Evolutionary conservation across 768 basidiomycete species (phyloP), one percentile per base, ranked within the genome.

Genomic region (Fibroporia radiculosa): DNA sequence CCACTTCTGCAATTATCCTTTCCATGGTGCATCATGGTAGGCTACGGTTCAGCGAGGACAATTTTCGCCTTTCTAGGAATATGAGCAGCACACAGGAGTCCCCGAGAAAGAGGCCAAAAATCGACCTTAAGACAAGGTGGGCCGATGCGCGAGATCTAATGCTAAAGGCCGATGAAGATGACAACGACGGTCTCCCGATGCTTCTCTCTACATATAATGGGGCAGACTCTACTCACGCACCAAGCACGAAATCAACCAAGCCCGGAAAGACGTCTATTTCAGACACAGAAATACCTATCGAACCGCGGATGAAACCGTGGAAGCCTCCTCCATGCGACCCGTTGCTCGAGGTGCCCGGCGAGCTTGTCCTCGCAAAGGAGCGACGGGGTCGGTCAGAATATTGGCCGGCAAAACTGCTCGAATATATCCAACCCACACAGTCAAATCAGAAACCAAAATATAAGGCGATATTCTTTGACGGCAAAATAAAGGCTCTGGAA

Each of bases 351-450:
- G 75, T 86, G 28, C 84, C 83, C 2, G 86, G 83, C 2, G 85
- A 88, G 57, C 60, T 79, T 1, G 64, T 87, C 2, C 66, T 87
- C 11, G 80, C 80, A 5, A 58, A 66, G 19, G 73, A 71, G 2
- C 61, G 52, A 33, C 61, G 61, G 43, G 56, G 52, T 18, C 57
- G 58, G 5, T 50, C 54, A 4, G 52, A 58, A 13, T 81, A 80
- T 53, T 90, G 86, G 86, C 84, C 86, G 2, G 86, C 80, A 1
- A 66, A 66, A 56, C 62, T 89, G 31, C 53, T 79, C 8, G 64
- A 54, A 0, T 84, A 80, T 52, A 45, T 75, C 19, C 66, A 69
- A 11, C 70, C 78, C 4, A 64, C 54, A 37, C 63, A 62, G 20
- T 59, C 62, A 2, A 58, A 35, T 16, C 54, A 60, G n/a, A 56